phyloP scores from a whole-genome alignment of 768 basidiomycete species.

The Kwoniella heveanensis region DNA sequence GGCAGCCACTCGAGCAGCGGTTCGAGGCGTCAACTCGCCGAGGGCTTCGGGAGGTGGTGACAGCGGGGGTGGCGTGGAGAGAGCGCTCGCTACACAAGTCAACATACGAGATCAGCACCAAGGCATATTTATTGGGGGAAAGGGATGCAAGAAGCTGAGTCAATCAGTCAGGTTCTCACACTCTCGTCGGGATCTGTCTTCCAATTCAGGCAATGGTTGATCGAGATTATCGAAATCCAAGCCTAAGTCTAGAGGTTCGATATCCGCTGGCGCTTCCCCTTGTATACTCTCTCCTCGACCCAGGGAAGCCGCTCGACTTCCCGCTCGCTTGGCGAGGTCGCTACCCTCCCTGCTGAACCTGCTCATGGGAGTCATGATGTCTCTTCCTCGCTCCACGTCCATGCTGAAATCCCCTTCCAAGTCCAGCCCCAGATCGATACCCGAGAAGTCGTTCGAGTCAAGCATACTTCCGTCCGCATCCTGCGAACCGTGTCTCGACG shows the following conservation, averaged over 20 bases:
- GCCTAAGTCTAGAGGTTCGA: conserved; percentile 27
- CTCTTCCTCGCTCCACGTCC: conserved; percentile 39
- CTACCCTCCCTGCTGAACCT: conserved; percentile 30
- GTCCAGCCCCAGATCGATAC: conserved; percentile 43
- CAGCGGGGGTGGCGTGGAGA: conserved; percentile 72
- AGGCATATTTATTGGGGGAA: too few species aligned
- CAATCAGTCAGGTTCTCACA: conserved; percentile 36
- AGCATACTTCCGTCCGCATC: conserved; percentile 38
- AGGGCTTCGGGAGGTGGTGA: conserved; percentile 42
- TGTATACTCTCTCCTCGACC: conserved; percentile 15
- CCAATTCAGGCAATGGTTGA: conserved; percentile 70
- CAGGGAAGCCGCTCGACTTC: conserved; percentile 14
- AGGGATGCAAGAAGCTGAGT: neutral
- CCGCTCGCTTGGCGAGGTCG: conserved; percentile 8
- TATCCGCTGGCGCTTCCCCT: conserved; percentile 7
- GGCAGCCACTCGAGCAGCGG: conserved; percentile 58
- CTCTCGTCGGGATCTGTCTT: conserved; percentile 64
- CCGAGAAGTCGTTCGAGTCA: conserved; percentile 49
- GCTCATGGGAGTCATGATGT: conserved; percentile 26
- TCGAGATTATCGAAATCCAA: conserved; percentile 57
- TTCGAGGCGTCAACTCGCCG: conserved; percentile 58
- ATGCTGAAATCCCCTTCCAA: conserved; percentile 32
- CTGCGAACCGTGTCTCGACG: conserved; percentile 33
- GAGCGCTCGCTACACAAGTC: conserved; percentile 62
- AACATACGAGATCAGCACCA: too few species aligned